Base-by-base conservation (phyloP, 1,284 basidiomycete species). In the Termitomyces sp. region DNA sequence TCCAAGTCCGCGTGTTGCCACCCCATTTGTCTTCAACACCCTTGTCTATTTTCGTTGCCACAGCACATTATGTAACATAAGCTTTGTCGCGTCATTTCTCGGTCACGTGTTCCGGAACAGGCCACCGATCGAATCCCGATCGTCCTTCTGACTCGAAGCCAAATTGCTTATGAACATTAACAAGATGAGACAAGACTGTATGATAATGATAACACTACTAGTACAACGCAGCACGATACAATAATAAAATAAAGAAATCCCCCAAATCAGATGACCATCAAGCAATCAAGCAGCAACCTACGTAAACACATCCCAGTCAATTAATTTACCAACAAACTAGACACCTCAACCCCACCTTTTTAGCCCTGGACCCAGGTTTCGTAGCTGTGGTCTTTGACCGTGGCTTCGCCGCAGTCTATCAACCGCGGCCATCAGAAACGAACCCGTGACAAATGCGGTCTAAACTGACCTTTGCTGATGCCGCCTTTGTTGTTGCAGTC, bases 341-440 rank as follows among this genome's bases (percentile, higher is more conserved):
- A 30, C 9, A 17, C 26, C 28, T 39, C 41, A 51, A 28, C 49
- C 59, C 15, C 21, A 66, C 67, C 65, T 70, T 69, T 65, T 67
- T 73, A 26, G 65, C 66, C 58, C 65, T 66, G 50, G 69, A 68
- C 53, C 62, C 61, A 45, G 68, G 66, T 64, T 70, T 73, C 41
- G 65, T 59, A 40, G 66, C 60, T 19, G 65, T 21, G 12, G 54
- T 60, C 65, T 67, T 69, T 55, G 68, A 65, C 56, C 65, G 67
- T 50, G 71, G 65, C 62, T 72, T 73, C 24, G 65, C 61, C 39
- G 68, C 67, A 31, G 65, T 58, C 62, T 63, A 38, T 2, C 38
- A 38, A 46, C 9, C 33, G 41, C 33, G 41, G 26, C 36, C 36
- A 34, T 57, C 54, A 56, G 17, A 19, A 56, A 30, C 50, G 2